Conservation (phyloP, 768 basidiomycete species). For the Pulveroboletus sp. region DNA sequence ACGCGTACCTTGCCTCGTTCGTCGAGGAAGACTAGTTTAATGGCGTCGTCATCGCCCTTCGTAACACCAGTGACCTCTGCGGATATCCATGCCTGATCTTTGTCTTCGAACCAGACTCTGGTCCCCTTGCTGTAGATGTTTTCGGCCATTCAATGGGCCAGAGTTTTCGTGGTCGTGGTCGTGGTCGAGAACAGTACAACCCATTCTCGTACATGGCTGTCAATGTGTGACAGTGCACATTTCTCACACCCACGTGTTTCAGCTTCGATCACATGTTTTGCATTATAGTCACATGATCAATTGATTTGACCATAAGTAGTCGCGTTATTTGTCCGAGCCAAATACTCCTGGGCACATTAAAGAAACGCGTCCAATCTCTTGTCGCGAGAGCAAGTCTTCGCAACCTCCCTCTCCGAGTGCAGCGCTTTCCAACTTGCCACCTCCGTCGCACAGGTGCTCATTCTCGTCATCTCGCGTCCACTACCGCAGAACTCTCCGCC, state of each 20-base stretch:
- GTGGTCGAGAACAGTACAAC: slow-evolving; percentile 13
- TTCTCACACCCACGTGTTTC: slow-evolving; percentile 20
- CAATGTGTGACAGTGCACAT: background rate
- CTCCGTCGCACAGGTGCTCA: slow-evolving; percentile 48
- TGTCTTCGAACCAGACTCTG: slow-evolving; percentile 90
- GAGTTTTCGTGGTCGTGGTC: slow-evolving; percentile 16
- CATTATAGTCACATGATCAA: no score
- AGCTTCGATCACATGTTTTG: background rate
- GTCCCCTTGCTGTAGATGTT: slow-evolving; percentile 90
- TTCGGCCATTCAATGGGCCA: slow-evolving; percentile 75
- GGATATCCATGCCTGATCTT: slow-evolving; percentile 91
- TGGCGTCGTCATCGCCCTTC: slow-evolving; percentile 62
- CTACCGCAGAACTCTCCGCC: slow-evolving; percentile 30
- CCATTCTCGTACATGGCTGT: background rate
- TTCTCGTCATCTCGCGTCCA: slow-evolving; percentile 22
- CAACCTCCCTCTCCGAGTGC: slow-evolving; percentile 6
- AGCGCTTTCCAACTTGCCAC: slow-evolving; percentile 24
- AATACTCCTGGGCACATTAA: slow-evolving; percentile 13
- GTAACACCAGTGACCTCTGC: slow-evolving; percentile 71
- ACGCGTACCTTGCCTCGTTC: slow-evolving; percentile 82
- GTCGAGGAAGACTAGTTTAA: slow-evolving; percentile 83
- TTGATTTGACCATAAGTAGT: background rate
- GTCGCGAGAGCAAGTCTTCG: background rate
- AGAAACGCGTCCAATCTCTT: background rate
- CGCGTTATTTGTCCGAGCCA: slow-evolving; percentile 21